These are phyloP conservation scores for Serendipita indica DNA, from an alignment of 768 basidiomycete genomes.

Conservation along the genomic window DNA sequence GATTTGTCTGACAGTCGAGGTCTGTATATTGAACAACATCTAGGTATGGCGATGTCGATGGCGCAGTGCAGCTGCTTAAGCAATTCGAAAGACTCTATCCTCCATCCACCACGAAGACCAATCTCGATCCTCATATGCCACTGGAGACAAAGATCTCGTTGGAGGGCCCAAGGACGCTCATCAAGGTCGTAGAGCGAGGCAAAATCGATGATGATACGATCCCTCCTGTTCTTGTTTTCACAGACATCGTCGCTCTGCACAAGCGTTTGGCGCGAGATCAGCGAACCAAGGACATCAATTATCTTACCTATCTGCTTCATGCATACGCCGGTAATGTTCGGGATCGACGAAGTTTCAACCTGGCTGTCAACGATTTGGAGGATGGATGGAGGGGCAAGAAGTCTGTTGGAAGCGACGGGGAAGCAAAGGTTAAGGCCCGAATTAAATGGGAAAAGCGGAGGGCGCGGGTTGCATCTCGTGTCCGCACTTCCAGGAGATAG, in stretches of 20 bases:
- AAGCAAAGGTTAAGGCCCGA: not conserved
- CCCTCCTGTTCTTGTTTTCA: slow-evolving; percentile 63
- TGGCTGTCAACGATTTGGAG: not conserved
- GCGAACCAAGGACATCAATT: slow-evolving; percentile 36
- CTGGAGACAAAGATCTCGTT: slow-evolving; percentile 46
- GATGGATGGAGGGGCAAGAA: not conserved
- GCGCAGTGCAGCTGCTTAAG: slow-evolving; percentile 42
- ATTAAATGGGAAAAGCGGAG: not conserved
- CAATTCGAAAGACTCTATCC: slow-evolving; percentile 53
- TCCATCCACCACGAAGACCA: slow-evolving; percentile 34
- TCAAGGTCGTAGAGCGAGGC: slow-evolving; percentile 45
- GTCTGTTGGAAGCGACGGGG: not conserved
- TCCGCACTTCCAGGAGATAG: too few species aligned
- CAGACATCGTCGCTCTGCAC: slow-evolving; percentile 67
- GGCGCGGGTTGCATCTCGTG: too few species aligned
- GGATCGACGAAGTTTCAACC: not conserved
- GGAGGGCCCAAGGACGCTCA: slow-evolving; percentile 42
- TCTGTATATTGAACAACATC: slow-evolving; percentile 23
- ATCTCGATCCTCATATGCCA: slow-evolving; percentile 27
- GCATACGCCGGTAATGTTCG: slow-evolving; percentile 30
- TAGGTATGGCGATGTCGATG: slow-evolving; percentile 21
- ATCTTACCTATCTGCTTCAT: slow-evolving; percentile 58
- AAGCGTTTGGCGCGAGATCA: slow-evolving; percentile 41
- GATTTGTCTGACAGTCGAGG: not conserved
- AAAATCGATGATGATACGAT: slow-evolving; percentile 63